Conservation (phyloP, 345 rosid genomes). For the Populus simonii region DNA sequence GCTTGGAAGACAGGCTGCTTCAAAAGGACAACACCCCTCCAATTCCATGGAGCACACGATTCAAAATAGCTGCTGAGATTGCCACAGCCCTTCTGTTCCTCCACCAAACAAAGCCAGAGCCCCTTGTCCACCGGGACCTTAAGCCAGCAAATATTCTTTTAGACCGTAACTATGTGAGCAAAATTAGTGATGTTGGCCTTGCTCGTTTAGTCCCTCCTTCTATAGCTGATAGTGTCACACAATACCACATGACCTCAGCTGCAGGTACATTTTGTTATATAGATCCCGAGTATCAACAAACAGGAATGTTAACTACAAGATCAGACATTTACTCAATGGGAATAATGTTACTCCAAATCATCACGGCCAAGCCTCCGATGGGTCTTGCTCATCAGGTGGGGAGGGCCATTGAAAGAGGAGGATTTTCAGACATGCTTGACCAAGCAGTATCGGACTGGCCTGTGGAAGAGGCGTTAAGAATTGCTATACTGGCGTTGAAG, state of each 20-base stretch:
- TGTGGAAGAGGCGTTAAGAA: slow-evolving; percentile 55
- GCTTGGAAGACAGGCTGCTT: slow-evolving; percentile 78
- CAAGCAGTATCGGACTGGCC: slow-evolving; percentile 69
- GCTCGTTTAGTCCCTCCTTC: slow-evolving; percentile 88
- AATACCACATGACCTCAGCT: slow-evolving; percentile 84
- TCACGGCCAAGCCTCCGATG: slow-evolving; percentile 83
- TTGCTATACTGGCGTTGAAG: slow-evolving; percentile 55
- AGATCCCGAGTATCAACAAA: slow-evolving; percentile 89
- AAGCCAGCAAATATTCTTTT: slow-evolving; percentile 93
- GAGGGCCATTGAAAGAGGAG: slow-evolving; percentile 63
- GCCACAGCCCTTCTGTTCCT: slow-evolving; percentile 82
- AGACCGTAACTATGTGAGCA: slow-evolving; percentile 76
- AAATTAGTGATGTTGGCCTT: slow-evolving; percentile 91
- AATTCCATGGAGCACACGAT: slow-evolving; percentile 66
- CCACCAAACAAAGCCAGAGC: slow-evolving; percentile 95
- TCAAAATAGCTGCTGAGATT: slow-evolving; percentile 74
- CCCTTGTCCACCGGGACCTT: slow-evolving; percentile 88
- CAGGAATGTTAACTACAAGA: slow-evolving; percentile 76
- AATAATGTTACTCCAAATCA: slow-evolving; percentile 73
- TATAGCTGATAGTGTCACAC: slow-evolving; percentile 72
- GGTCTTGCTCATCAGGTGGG: slow-evolving; percentile 76
- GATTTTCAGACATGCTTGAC: slow-evolving; percentile 60
- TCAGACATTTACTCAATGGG: slow-evolving; percentile 85
- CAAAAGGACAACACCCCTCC: slow-evolving; percentile 62
- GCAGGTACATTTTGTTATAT: slow-evolving; percentile 93